Base-by-base conservation (phyloP, 2,329 filamentous ascomycete species). In the Ophiostoma ips region DNA sequence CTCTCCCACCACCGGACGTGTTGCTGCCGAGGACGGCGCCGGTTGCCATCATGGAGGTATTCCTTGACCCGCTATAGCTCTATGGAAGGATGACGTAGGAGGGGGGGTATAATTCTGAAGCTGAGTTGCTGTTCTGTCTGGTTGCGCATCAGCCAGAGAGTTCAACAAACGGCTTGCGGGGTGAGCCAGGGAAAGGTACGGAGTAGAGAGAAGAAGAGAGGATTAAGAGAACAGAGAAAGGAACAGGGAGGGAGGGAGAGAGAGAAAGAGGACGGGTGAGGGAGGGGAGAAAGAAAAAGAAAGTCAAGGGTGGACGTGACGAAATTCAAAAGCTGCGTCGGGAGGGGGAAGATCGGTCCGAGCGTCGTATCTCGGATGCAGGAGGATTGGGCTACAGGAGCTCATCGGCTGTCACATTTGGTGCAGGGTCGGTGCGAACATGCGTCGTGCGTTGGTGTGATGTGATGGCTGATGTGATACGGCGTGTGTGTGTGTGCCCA, bases 301-400 rank as follows among this genome's bases (percentile, higher is more conserved):
- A 28, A 28, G n/a, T n/a, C n/a, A n/a, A n/a, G n/a, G n/a, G n/a
- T n/a, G n/a, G n/a, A n/a, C n/a, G n/a, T n/a, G n/a, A n/a, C n/a
- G n/a, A n/a, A n/a, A n/a, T n/a, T n/a, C n/a, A n/a, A n/a, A n/a
- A n/a, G 35, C 16, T 49, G 11, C 30, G 7, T 19, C 21, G 38
- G 16, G 38, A 28, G 38, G n/a, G 24, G 34, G 46, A 15, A 35
- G n/a, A 35, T 37, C 19, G 43, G 30, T n/a, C 48, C 21, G 15
- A 18, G 34, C 13, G 51, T 49, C 12, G 51, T 49, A 7, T 46
- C 44, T 9, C 33, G 38, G 24, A 50, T 46, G 8, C 19, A 48
- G 2, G 40, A 31, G 5, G 43, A 36, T 28, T 18, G 13, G 40
- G 40, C 40, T 43, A 30, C 9, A 30, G 24, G 7, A 30, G 24